A percentile compares a stretch with the other conserved stretches of the same genome.
These are phyloP conservation scores for Bryoerythrophyllum caledonicum DNA, from an alignment of 225 moss, liverwort and hornwort species.

Conservation along the genomic window DNA sequence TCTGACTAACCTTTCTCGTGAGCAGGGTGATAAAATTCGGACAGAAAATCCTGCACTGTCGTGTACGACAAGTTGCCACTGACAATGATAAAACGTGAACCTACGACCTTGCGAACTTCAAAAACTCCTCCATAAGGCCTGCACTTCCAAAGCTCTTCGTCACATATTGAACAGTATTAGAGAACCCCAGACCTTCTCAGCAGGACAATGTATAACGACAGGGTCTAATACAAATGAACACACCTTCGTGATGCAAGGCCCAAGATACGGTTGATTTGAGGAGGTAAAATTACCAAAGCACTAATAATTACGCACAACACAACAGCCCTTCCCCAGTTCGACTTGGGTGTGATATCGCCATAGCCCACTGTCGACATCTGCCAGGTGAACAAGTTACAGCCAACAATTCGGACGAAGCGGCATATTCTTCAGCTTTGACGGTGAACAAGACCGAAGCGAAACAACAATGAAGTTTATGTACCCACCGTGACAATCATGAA, in stretches of 20 bases:
- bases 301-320: slow-evolving; percentile 62
- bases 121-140: slow-evolving; percentile 93
- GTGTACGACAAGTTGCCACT: slow-evolving; percentile 80
- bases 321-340: slow-evolving; percentile 67
- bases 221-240: background rate
- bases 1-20: slow-evolving; percentile 71
- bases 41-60: slow-evolving; percentile 79
- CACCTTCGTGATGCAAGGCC: slow-evolving; percentile 81
- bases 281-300: slow-evolving; percentile 70
- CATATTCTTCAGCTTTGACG: slow-evolving; percentile 9
- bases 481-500: slow-evolving; percentile 88
- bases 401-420: slow-evolving; percentile 1
- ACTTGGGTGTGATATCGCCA: slow-evolving; percentile 79
- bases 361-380: slow-evolving; percentile 97
- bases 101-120: slow-evolving; percentile 75
- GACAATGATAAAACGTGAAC: slow-evolving; percentile 86
- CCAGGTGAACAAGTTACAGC: slow-evolving; percentile 21
- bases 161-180: background rate
- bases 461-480: slow-evolving; percentile 17
- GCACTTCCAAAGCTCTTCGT: slow-evolving; percentile 20
- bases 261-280: slow-evolving; percentile 78
- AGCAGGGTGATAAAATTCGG: slow-evolving; percentile 87
- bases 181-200: background rate
- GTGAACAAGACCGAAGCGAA: background rate
- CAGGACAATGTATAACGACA: background rate